Percentiles rank a stretch among this genome's conserved stretches.
phyloP scores from a whole-genome alignment of 169 alveolate species.

The Eimeria acervulina region DNA sequence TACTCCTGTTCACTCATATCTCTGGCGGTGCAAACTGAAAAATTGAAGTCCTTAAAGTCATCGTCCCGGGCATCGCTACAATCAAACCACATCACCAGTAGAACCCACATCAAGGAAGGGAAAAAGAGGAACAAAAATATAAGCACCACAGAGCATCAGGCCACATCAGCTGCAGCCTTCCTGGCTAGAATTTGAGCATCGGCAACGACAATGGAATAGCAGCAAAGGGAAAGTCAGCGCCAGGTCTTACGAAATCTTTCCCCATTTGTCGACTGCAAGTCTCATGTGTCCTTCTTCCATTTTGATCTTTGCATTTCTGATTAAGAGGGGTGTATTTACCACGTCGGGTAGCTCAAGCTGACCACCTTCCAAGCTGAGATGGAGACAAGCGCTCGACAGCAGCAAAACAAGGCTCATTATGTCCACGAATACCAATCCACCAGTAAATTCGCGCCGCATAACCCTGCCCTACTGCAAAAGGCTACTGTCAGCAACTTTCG shows the following conservation, averaged over 20 bases:
- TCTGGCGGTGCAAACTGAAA: conserved; percentile 62
- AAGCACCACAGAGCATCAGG: neutral
- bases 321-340: conserved; percentile 71
- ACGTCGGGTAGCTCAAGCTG: conserved; percentile 80
- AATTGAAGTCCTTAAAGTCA: conserved; percentile 71
- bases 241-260: conserved; percentile 69
- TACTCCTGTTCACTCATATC: conserved; percentile 68
- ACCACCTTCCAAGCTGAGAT: conserved; percentile 62
- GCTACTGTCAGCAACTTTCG: neutral
- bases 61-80: conserved; percentile 55
- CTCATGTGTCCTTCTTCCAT: conserved; percentile 82
- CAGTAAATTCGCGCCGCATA: neutral
- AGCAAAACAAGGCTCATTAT: neutral
- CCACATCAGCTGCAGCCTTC: neutral
- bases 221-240: neutral
- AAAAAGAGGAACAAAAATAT: neutral
- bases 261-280: conserved; percentile 81
- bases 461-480: neutral
- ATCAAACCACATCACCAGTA: neutral
- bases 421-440: neutral
- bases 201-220: neutral
- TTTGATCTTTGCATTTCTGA: conserved; percentile 65
- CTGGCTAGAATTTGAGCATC: neutral
- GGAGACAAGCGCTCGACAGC: neutral
- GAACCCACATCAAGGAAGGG: neutral